Base-by-base conservation (phyloP, 106 monocot species). In the Platanthera zijinensis region DNA sequence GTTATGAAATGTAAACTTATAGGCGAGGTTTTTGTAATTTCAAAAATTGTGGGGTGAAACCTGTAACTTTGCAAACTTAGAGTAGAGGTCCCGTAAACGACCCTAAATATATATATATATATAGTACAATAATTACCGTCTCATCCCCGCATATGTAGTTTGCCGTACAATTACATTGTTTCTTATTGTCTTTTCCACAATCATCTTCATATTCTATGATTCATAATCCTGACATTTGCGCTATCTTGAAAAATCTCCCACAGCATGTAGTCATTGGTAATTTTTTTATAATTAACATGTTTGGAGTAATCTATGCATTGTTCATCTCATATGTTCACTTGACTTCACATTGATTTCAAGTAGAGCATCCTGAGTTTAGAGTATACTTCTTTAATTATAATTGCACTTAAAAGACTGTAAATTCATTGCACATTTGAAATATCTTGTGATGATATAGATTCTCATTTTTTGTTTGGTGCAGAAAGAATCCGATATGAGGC, bases 401-500 rank as follows among this genome's bases (percentile, higher is more conserved):
- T 61, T 5, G 32, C 32, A 10, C 66, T 66, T 12, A 32, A 3
- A n/a, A 59, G 18, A n/a, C 59, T 59, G 18, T 61, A 61, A 5
- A 18, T 61, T 61, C 21, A 19, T 61, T 7, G 21, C 18, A 61
- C 18, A 61, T 61, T 11, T 19, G 39, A 39, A 39, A 39, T 39
- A 2, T 39, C 39, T 39, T 39, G 39, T 39, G 39, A 39, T 39
- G 3, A 39, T 39, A 39, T 39, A 39, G 39, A 39, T 39, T 1
- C 39, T 39, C 39, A 7, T 21, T 0, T 61, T 61, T 61, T 19
- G 6, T 61, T 21, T 61, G 18, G n/a, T 21, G 71, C 63, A 85
- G 85, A 75, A 64, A 74, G 83, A 72, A 63, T 63, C 77, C 63
- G 25, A 72, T 46, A 52, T 39, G 53, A 78, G 71, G 48, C 19